These are phyloP conservation scores for Allomyces macrogynus DNA, from an alignment of 192 early-diverging fungal genomes.

Conservation along the genomic window DNA sequence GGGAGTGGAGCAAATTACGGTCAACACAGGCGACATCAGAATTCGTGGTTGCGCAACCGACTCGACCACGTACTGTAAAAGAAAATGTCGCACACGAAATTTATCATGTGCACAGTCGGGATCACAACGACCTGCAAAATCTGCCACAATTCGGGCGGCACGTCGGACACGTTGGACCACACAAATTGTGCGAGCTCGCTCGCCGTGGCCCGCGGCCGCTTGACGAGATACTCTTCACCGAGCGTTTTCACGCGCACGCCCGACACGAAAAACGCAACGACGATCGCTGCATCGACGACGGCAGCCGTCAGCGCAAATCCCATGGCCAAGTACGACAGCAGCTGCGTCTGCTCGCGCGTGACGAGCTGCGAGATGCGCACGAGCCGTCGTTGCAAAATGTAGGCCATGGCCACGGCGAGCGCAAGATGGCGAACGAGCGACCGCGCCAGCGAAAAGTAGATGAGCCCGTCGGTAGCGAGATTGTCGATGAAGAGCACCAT, in stretches of 20 bases:
- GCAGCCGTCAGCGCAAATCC: not conserved
- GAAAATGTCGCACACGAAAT: not conserved
- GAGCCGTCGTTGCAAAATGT: not conserved
- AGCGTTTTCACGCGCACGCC: not conserved
- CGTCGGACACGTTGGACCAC: not conserved
- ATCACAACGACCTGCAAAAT: not conserved
- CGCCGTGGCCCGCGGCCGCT: not conserved
- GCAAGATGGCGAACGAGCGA: not conserved
- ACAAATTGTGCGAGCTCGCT: not conserved
- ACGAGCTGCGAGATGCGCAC: not conserved
- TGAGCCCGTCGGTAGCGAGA: not conserved
- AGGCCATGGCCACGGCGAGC: not conserved
- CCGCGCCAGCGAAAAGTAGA: not conserved
- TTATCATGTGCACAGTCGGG: not conserved
- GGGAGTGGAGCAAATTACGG: no score
- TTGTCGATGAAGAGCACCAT: not conserved
- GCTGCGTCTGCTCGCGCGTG: not conserved
- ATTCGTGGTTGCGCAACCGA: no score
- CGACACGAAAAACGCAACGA: not conserved
- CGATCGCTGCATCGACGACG: not conserved
- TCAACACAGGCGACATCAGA: no score
- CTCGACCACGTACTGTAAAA: not conserved
- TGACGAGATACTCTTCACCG: not conserved
- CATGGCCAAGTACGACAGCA: not conserved
- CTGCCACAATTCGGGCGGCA: not conserved